Evolutionary conservation across 2,329 filamentous ascomycete species (phyloP), one percentile per base, ranked within the genome.

Genomic region (Thielaviopsis punctulata): DNA sequence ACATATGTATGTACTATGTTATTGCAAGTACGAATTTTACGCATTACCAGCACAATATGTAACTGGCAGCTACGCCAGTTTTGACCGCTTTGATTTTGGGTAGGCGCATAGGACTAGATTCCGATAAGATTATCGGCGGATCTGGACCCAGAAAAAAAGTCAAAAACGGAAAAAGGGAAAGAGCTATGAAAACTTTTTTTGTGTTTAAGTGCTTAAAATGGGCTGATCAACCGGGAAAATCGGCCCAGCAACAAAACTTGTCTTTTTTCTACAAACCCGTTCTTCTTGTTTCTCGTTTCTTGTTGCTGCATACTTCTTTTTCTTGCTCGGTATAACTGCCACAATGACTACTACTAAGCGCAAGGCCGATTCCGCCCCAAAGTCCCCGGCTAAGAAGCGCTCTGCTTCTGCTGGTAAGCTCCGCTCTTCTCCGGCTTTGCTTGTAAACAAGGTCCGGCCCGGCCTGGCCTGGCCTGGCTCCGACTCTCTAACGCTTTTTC

Each of bases 301-400:
- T 49, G 39, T 39, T 45, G 44, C 53, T 23, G 22, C 22, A 2
- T 39, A 13, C 13, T 52, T 6, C 13, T 36, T 51, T 48, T 10
- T n/a, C 6, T 45, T 45, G 19, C 23, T 50, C 61, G 60, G 62
- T 60, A 62, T 7, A n/a, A 21, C 30, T 15, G 18, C 18, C 27
- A 46, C 30, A 39, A 51, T 47, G 22, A n/a, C 44, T 59, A 68
- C 58, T 5, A 77, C 77, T 73, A 80, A 80, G 67, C 73, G 77
- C 67, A 80, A 80, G 64, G 75, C 76, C 56, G 70, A 72, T 46
- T 62, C 63, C 50, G 65, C 62, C 56, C 65, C 65, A 61, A 69
- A 67, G 54, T 70, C 65, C 58, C 65, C 65, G 57, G 60, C 61
- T 57, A 75, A 71, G 62, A 80, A 79, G 65, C 75, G 74, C 63